A percentile compares a stretch with the other conserved stretches of the same genome.
Evolutionary conservation across 108 stramenopile species (phyloP).

Genomic region (Skeletonema marinoi): DNA sequence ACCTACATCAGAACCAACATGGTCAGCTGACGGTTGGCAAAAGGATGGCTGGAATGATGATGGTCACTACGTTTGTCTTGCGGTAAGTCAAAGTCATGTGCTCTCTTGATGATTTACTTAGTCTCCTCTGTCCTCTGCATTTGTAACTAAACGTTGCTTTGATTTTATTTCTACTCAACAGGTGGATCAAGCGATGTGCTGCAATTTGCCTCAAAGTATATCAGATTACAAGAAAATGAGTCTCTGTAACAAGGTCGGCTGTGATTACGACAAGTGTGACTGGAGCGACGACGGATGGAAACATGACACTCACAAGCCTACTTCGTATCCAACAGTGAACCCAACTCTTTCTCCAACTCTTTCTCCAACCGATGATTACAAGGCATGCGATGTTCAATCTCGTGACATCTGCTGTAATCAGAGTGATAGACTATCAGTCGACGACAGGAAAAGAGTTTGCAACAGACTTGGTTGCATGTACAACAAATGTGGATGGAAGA

Average conservation of each 20-base stretch:
- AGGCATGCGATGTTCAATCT: background rate
- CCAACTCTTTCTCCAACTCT: no score
- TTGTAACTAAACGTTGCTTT: background rate
- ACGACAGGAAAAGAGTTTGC: background rate
- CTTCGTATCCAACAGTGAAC: background rate
- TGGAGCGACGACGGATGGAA: background rate
- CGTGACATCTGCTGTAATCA: background rate
- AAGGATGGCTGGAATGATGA: background rate
- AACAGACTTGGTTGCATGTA: background rate
- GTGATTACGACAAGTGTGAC: background rate
- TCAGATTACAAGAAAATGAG: background rate
- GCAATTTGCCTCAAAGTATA: background rate
- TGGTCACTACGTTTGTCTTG: background rate
- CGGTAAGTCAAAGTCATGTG: slow-evolving; percentile 1
- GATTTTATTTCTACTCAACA: background rate
- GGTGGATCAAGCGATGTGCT: background rate
- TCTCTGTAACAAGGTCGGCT: background rate
- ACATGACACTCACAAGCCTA: background rate
- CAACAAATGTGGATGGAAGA: background rate
- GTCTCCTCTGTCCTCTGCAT: background rate
- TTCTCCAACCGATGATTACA: no score
- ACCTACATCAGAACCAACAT: background rate
- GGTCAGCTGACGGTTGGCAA: slow-evolving; percentile 2
- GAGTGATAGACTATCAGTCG: background rate
- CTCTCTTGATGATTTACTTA: background rate